Percentiles rank a stretch among this genome's conserved stretches.
phyloP scores from a whole-genome alignment of 805 yeast genomes.

The Zygosaccharomyces kombuchaensis region DNA sequence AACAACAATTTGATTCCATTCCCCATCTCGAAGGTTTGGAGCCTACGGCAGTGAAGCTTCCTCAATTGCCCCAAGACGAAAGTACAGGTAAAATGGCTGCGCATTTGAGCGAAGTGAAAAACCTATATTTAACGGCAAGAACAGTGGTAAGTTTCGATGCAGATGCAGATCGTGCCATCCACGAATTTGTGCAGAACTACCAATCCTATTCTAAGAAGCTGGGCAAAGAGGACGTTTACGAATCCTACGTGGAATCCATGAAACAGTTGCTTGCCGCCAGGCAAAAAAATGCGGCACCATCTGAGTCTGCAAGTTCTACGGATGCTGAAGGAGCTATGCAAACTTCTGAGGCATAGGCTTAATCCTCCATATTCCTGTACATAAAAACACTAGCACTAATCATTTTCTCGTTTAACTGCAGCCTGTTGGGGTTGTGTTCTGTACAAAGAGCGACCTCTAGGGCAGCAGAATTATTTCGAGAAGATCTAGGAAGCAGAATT shows the following conservation, averaged over 20 bases:
- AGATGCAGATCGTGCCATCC: conserved; percentile 9
- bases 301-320: background rate
- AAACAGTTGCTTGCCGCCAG: conserved; percentile 3
- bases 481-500: no score
- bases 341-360: background rate
- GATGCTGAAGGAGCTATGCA: background rate
- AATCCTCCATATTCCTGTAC: background rate
- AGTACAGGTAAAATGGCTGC: conserved; percentile 12
- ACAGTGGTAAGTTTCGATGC: conserved; percentile 19
- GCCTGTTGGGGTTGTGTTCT: no score
- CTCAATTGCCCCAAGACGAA: conserved; percentile 8
- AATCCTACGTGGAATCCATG: conserved; percentile 12
- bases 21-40: conserved; percentile 13
- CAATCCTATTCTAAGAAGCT: conserved; percentile 7
- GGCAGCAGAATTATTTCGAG: no score
- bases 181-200: conserved; percentile 15
- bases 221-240: conserved; percentile 16
- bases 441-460: no score
- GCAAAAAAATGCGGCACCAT: background rate
- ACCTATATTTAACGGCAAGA: conserved; percentile 23
- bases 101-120: conserved; percentile 15
- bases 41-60: conserved; percentile 10
- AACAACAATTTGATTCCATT: conserved; percentile 11
- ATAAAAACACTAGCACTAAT: background rate
- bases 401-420: background rate